Evolutionary conservation across 192 early-diverging fungal genomes (phyloP).

Genomic region (Jimgerdemannia flammicorona): DNA sequence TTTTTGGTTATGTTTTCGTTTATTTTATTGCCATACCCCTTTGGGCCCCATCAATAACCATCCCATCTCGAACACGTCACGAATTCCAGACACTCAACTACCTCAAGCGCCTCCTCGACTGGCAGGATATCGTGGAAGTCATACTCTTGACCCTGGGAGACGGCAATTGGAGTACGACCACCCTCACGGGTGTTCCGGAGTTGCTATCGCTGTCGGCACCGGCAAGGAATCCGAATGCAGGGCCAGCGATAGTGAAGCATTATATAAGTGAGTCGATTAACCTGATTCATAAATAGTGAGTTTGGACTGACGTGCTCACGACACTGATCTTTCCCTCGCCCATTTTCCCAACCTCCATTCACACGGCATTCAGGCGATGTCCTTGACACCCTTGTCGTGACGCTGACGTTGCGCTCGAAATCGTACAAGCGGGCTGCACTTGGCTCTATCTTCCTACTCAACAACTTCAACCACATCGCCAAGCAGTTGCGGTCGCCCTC

Average conservation of each 20-base stretch:
- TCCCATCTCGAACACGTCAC: too few relatives aligned
- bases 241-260: neutral
- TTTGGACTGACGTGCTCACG: too few relatives aligned
- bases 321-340: too few relatives aligned
- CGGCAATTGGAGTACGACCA: conserved; percentile 50
- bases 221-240: neutral
- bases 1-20: too few relatives aligned
- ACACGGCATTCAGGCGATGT: conserved; percentile 37
- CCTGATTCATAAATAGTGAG: too few relatives aligned
- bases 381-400: conserved; percentile 51
- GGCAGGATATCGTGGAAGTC: conserved; percentile 51
- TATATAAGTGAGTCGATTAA: neutral
- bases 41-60: too few relatives aligned
- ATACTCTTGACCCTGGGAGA: conserved; percentile 49
- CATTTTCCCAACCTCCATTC: neutral
- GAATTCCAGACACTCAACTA: conserved; percentile 52
- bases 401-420: conserved; percentile 64
- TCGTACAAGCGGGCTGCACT: conserved; percentile 69
- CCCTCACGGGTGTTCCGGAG: neutral
- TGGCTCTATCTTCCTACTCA: conserved; percentile 69
- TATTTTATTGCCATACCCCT: too few relatives aligned
- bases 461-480: conserved; percentile 77
- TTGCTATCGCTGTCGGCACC: neutral
- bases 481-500: conserved; percentile 58
- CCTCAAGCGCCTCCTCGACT: conserved; percentile 54